Evolutionary conservation across 331 rosid species (phyloP).

Genomic region (Quercus tomentella): DNA sequence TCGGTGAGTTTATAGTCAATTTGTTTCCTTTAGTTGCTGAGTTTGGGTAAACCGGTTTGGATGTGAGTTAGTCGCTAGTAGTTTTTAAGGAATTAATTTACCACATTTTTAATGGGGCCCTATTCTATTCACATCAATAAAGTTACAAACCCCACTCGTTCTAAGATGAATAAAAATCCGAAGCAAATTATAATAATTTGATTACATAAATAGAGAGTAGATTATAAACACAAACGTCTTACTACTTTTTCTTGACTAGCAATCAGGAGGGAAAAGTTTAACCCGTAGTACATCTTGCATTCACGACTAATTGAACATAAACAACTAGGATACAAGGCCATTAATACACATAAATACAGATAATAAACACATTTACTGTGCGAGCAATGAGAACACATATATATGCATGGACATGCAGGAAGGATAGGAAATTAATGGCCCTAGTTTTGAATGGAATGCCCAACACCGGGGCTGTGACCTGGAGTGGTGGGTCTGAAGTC

Average conservation of each 20-base stretch:
- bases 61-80: too few species aligned
- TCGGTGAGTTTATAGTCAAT: not conserved
- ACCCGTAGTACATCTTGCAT: not conserved
- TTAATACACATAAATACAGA: not conserved
- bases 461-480: conserved; percentile 49
- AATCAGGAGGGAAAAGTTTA: not conserved
- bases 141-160: too few species aligned
- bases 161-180: not conserved
- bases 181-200: not conserved
- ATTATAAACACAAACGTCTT: not conserved
- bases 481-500: conserved; percentile 48
- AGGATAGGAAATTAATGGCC: not conserved
- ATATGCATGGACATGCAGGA: not conserved
- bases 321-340: not conserved
- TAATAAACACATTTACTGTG: not conserved
- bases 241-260: not conserved
- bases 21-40: not conserved
- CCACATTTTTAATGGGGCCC: too few species aligned
- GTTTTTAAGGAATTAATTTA: too few species aligned
- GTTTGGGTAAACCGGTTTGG: too few species aligned
- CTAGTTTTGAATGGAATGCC: conserved; percentile 38
- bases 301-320: not conserved
- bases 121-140: too few species aligned
- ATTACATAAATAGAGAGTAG: not conserved
- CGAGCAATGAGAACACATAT: not conserved